phyloP scores from a whole-genome alignment of 2,329 filamentous ascomycete genomes.

The Fonsecaea pugnacius region DNA sequence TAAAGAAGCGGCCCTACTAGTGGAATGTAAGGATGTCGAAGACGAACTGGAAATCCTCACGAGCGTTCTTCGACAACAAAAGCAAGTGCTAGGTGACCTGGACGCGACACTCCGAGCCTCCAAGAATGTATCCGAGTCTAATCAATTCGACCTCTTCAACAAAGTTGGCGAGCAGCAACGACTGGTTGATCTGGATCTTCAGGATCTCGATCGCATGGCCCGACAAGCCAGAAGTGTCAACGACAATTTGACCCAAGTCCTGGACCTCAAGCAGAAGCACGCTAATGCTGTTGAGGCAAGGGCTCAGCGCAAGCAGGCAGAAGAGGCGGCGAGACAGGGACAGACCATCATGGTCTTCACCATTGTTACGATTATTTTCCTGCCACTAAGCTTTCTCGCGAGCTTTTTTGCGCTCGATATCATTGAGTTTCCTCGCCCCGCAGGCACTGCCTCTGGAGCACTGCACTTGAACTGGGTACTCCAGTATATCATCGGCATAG shows the following conservation, averaged over 20 bases:
- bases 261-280: conserved; percentile 72
- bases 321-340: conserved; percentile 62
- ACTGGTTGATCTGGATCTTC: conserved; percentile 61
- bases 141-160: conserved; percentile 16
- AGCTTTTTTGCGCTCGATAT: conserved; percentile 62
- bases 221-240: conserved; percentile 66
- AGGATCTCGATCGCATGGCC: conserved; percentile 68
- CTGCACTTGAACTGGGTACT: conserved; percentile 57
- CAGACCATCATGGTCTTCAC: conserved; percentile 65
- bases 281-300: conserved; percentile 66
- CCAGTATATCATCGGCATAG: conserved; percentile 62
- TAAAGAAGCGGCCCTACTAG: conserved; percentile 61
- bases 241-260: conserved; percentile 62
- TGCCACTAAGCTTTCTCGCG: conserved; percentile 61
- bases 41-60: conserved; percentile 69
- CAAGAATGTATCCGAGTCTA: conserved; percentile 14
- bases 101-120: conserved; percentile 46
- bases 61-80: conserved; percentile 58
- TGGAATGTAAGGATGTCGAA: conserved; percentile 69
- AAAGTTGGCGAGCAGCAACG: conserved; percentile 56
- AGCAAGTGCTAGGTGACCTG: conserved; percentile 54
- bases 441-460: conserved; percentile 39
- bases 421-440: conserved; percentile 50
- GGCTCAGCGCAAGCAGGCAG: conserved; percentile 60
- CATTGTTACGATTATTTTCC: conserved; percentile 63